A percentile compares a stretch with the other conserved stretches of the same genome.
phyloP scores from a whole-genome alignment of 2,329 filamentous ascomycete species.

The Elsinoe ampelina region DNA sequence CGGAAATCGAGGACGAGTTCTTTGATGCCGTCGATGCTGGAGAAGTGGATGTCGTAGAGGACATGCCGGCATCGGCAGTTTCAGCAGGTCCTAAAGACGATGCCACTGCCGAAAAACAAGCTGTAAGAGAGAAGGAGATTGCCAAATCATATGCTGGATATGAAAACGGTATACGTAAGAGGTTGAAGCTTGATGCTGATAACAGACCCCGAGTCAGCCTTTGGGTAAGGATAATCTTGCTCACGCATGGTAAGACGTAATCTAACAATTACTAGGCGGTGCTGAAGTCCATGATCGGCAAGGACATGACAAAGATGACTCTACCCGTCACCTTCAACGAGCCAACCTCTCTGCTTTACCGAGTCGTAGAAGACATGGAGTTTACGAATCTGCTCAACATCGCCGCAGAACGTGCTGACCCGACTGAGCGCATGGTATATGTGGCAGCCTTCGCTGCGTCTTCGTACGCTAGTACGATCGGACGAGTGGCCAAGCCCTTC shows the following conservation, averaged over 20 bases:
- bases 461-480: conserved; percentile 94
- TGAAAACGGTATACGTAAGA: conserved; percentile 73
- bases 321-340: conserved; percentile 97
- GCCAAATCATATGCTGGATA: conserved; percentile 77
- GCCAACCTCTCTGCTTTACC: conserved; percentile 87
- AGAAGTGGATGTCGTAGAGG: conserved; percentile 68
- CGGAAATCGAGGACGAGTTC: conserved; percentile 81
- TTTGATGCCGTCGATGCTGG: conserved; percentile 95
- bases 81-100: conserved; percentile 17
- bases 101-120: conserved; percentile 18
- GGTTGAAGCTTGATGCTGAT: conserved; percentile 81
- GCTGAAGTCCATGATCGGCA: conserved; percentile 98
- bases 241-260: background rate
- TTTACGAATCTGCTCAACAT: conserved; percentile 87
- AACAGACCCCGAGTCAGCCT: conserved; percentile 88
- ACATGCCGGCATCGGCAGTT: conserved; percentile 46
- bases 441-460: conserved; percentile 93
- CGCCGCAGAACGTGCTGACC: conserved; percentile 75
- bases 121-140: conserved; percentile 51
- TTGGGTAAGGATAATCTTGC: conserved; percentile 58
- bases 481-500: conserved; percentile 94
- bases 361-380: conserved; percentile 96
- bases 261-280: conserved; percentile 57
- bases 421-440: conserved; percentile 85
- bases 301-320: conserved; percentile 99